Base-by-base conservation (phyloP, 2,329 filamentous ascomycete species). In the Aspergillus sp. region DNA sequence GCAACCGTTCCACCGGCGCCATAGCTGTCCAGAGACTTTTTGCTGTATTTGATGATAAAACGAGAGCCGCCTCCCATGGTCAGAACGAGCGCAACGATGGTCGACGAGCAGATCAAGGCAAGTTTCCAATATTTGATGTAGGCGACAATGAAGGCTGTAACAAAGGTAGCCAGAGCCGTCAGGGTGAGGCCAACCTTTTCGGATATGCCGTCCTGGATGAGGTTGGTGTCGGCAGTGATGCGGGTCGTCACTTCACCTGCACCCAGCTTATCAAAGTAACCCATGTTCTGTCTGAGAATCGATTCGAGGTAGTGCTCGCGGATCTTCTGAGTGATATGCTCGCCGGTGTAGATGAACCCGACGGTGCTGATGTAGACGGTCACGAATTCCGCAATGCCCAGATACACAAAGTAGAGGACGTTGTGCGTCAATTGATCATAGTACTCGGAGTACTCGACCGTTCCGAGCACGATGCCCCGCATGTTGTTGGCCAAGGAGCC, bases 41-140 rank as follows among this genome's bases (percentile, higher is more conserved):
- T 93, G 73, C 87, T 92, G 71, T 82, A 93, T 68, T 86, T 90
- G 67, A 95, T 78, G 62, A 96, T 87, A 64, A 90, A 89, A 2
- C 74, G 76, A 4, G 88, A 89, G 13, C 88, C 85, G 47, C 78
- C 75, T 42, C 86, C 89, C 85, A 95, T 94, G 59, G 87, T 80
- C 13, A 89, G 56, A n/a, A 90, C 72, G 46, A 97, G 83, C 2
- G 90, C 89, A 41, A 93, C 76, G 56, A 97, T 85, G 1, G 89
- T 90, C 0, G 89, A 93, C 20, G 84, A 81, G 36, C 96, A 81
- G 60, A 99, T 96, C 47, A 96, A 75, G 0, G 94, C 94, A 58
- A 97, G 77, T 72, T 94, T 96, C 89, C 93, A 96, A 72, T 88
- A 95, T 65, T 89, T 89, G 71, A 93, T 73, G 68, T 96, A 97